Percentiles rank a stretch among this genome's conserved stretches.
phyloP scores from a whole-genome alignment of 2,329 filamentous ascomycete species.

The Monosporascus sp. region DNA sequence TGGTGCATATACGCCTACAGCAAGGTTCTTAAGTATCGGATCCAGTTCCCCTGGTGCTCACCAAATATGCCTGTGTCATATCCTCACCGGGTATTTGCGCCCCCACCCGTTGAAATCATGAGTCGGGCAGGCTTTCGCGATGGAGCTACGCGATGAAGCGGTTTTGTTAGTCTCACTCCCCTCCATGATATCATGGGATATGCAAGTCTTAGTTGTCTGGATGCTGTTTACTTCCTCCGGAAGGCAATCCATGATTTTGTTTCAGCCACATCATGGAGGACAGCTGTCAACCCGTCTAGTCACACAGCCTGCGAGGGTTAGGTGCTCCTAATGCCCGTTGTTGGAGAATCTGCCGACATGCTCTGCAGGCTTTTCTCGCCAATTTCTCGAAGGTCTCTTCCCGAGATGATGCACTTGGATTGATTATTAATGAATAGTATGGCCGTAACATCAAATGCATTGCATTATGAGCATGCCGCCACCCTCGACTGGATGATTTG shows the following conservation, averaged over 20 bases:
- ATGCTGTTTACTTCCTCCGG: constrained; percentile 12
- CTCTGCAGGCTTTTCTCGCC: constrained; percentile 5
- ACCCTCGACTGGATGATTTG: constrained; percentile 19
- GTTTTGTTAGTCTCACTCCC: constrained; percentile 19
- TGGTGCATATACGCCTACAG: background rate
- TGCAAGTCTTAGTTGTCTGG: constrained; percentile 13
- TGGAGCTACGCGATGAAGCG: constrained; percentile 3
- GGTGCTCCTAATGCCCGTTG: constrained; percentile 6
- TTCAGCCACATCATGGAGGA: constrained; percentile 19
- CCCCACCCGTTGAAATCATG: background rate
- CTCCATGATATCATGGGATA: constrained; percentile 14
- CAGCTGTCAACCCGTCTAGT: constrained; percentile 10
- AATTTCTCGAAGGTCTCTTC: constrained; percentile 1
- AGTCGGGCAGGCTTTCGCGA: constrained; percentile 12
- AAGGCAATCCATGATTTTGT: constrained; percentile 13
- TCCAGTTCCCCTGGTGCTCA: background rate
- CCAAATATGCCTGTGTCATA: background rate
- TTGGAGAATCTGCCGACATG: constrained; percentile 18
- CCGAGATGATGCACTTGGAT: constrained; percentile 8
- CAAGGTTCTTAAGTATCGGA: background rate
- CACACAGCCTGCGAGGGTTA: constrained; percentile 10
- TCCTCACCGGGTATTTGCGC: background rate
- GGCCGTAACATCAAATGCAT: constrained; percentile 1
- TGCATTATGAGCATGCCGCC: constrained; percentile 17
- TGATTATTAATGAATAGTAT: constrained; percentile 5